phyloP scores from a whole-genome alignment of 192 early-diverging fungal genomes.

The Gaertneriomyces semiglobifer region DNA sequence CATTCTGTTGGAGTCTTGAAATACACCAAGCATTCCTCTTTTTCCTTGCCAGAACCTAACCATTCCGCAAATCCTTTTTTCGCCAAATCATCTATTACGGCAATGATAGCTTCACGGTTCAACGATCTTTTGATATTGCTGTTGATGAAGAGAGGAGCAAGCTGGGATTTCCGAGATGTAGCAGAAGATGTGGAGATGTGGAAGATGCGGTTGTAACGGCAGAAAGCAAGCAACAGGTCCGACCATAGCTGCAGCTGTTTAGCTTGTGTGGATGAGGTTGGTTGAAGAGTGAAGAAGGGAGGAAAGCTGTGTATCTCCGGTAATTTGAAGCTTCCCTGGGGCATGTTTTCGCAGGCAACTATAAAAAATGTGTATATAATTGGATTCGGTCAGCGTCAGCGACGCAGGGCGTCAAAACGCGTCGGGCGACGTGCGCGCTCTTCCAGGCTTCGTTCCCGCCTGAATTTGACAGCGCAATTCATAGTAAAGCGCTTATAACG shows the following conservation, averaged over 20 bases:
- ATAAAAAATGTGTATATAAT: no score
- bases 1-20: conserved; percentile 92
- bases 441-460: no score
- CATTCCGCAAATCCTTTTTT: conserved; percentile 39
- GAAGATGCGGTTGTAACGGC: conserved; percentile 42
- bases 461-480: no score
- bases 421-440: no score
- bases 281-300: conserved; percentile 88
- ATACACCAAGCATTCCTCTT: conserved; percentile 62
- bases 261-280: conserved; percentile 74
- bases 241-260: conserved; percentile 81
- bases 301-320: conserved; percentile 86
- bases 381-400: no score
- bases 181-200: no score
- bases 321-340: conserved; percentile 53
- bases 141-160: no score
- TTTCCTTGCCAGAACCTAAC: conserved; percentile 43
- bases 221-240: conserved; percentile 71
- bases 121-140: conserved; percentile 44
- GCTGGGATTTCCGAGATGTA: no score
- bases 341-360: no score
- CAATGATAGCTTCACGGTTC: conserved; percentile 62
- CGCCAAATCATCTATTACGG: conserved; percentile 62
- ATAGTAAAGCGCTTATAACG: no score
- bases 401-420: no score